Conservation (phyloP, 2,329 filamentous ascomycete species). For the Apiospora marii region DNA sequence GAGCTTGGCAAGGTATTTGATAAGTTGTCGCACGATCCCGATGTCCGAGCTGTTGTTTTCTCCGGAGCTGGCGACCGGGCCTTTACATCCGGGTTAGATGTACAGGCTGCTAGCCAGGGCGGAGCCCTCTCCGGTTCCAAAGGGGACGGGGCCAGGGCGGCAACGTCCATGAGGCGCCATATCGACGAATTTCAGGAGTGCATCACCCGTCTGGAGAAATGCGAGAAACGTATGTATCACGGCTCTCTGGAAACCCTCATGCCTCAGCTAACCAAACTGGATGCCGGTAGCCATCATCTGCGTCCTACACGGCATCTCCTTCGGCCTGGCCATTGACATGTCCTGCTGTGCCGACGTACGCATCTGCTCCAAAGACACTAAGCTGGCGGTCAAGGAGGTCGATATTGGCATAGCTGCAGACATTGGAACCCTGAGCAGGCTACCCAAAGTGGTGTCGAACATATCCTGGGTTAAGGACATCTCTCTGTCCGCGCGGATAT, state of each 20-base stretch:
- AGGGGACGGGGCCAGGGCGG: slow-evolving; percentile 70
- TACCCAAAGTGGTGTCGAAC: slow-evolving; percentile 77
- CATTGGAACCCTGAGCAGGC: slow-evolving; percentile 75
- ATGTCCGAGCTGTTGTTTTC: slow-evolving; percentile 79
- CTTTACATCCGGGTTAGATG: slow-evolving; percentile 87
- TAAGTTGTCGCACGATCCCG: slow-evolving; percentile 73
- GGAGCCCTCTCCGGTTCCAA: slow-evolving; percentile 49
- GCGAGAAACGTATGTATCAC: slow-evolving; percentile 77
- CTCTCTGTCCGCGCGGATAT: slow-evolving; percentile 73
- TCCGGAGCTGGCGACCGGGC: slow-evolving; percentile 83
- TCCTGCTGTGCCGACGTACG: slow-evolving; percentile 75
- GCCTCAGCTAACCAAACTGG: neutral
- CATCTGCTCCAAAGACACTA: slow-evolving; percentile 65
- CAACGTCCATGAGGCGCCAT: slow-evolving; percentile 68
- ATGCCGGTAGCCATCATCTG: slow-evolving; percentile 73
- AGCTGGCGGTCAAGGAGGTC: slow-evolving; percentile 80
- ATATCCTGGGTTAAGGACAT: slow-evolving; percentile 84
- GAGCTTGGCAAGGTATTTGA: slow-evolving; percentile 79
- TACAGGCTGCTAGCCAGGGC: slow-evolving; percentile 70
- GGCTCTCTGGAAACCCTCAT: neutral
- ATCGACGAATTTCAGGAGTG: slow-evolving; percentile 83
- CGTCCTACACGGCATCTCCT: slow-evolving; percentile 79
- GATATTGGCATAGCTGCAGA: slow-evolving; percentile 84
- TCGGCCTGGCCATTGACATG: slow-evolving; percentile 81
- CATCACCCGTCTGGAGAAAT: slow-evolving; percentile 79